Conservation (phyloP, 73 alveolate genomes). For the Paramecium sonneborni region DNA sequence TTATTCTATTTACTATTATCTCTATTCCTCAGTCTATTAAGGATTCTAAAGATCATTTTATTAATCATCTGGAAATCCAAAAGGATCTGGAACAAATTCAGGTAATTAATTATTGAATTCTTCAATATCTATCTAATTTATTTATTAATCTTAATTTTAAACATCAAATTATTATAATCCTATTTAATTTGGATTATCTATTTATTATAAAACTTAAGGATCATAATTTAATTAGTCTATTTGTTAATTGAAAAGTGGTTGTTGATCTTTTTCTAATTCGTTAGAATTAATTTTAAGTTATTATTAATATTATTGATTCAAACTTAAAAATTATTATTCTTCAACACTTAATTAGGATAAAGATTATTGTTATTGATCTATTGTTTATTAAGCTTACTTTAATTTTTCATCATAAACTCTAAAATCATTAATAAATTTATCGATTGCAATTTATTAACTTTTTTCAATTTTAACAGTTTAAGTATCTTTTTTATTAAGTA, state of each 20-base stretch:
- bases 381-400: not conserved
- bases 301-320: not conserved
- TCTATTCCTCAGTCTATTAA: not conserved
- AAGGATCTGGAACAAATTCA: not conserved
- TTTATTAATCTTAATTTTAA: not conserved
- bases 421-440: not conserved
- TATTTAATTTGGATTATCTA: not conserved
- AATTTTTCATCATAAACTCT: constrained; percentile 18
- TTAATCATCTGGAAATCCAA: not conserved
- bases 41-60: not conserved
- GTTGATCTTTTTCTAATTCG: not conserved
- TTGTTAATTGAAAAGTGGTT: not conserved
- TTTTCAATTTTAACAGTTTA: not conserved
- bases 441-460: not conserved
- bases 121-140: not conserved
- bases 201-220: not conserved
- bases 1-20: not conserved
- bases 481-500: not conserved
- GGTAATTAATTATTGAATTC: constrained; percentile 12
- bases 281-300: not conserved
- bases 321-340: not conserved
- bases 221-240: not conserved
- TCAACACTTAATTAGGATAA: not conserved
- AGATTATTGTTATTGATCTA: not conserved
- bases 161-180: not conserved